Percentiles rank a stretch among this genome's conserved stretches.
These are phyloP conservation scores for Cardamine chenopodiifolia DNA, from an alignment of 345 rosid species.

Conservation along the genomic window DNA sequence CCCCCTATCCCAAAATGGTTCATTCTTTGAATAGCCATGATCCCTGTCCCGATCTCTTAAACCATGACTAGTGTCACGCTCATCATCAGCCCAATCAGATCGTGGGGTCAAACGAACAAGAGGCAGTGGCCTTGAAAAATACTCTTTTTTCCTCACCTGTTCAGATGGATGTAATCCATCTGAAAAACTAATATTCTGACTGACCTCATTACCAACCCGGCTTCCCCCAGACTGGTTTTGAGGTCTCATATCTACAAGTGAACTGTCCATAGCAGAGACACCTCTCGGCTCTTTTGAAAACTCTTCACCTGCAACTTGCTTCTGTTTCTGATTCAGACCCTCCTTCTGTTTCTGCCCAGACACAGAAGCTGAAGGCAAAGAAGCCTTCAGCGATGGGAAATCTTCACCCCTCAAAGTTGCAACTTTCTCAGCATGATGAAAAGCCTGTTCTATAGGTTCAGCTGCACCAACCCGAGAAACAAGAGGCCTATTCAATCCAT, in stretches of 20 bases:
- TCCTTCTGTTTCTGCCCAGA: slow-evolving; percentile 79
- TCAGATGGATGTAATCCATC: slow-evolving; percentile 50
- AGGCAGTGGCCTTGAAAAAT: slow-evolving; percentile 71
- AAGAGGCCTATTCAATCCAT: slow-evolving; percentile 57
- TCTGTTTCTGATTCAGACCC: slow-evolving; percentile 62
- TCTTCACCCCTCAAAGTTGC: slow-evolving; percentile 89
- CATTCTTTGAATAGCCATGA: slow-evolving; percentile 60
- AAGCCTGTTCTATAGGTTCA: slow-evolving; percentile 43
- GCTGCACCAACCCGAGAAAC: slow-evolving; percentile 50
- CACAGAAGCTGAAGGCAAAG: slow-evolving; percentile 57
- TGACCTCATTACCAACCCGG: slow-evolving; percentile 47
- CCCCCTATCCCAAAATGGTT: slow-evolving; percentile 74
- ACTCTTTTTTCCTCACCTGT: slow-evolving; percentile 60
- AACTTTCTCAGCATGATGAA: slow-evolving; percentile 54
- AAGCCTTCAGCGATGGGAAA: slow-evolving; percentile 86
- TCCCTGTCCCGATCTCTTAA: slow-evolving; percentile 66
- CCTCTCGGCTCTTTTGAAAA: slow-evolving; percentile 48
- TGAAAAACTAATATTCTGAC: slow-evolving; percentile 41
- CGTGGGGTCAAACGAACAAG: slow-evolving; percentile 78
- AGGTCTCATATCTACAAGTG: slow-evolving; percentile 66
- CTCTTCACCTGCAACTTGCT: slow-evolving; percentile 55
- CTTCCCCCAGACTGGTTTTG: slow-evolving; percentile 53
- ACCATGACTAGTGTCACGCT: slow-evolving; percentile 86
- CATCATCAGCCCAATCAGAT: slow-evolving; percentile 99
- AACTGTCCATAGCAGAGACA: slow-evolving; percentile 43